Conservation (phyloP, 495 filamentous ascomycete species). For the Penicillium pulvis region DNA sequence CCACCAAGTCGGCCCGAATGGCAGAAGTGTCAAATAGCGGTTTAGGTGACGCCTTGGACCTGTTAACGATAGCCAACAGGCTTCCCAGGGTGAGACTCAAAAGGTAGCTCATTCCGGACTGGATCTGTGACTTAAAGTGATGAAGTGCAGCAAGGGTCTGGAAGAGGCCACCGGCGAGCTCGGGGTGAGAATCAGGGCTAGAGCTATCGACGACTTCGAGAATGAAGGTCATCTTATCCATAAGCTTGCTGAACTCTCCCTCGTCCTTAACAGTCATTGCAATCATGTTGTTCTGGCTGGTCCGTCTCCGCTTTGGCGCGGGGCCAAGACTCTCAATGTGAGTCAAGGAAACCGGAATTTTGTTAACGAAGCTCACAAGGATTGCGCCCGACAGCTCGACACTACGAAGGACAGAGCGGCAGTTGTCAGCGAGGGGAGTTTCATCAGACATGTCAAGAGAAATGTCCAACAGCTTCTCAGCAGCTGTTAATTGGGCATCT, state of each 20-base stretch:
- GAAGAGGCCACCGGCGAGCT: conserved; percentile 78
- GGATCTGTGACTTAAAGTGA: conserved; percentile 68
- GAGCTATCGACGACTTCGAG: conserved; percentile 83
- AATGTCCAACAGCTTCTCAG: conserved; percentile 61
- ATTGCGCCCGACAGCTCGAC: conserved; percentile 70
- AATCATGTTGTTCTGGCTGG: conserved; percentile 63
- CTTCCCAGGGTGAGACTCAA: conserved; percentile 76
- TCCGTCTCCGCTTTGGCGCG: conserved; percentile 73
- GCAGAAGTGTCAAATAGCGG: conserved; percentile 70
- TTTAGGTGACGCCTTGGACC: conserved; percentile 60
- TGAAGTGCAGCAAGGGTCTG: conserved; percentile 80
- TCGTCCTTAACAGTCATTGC: conserved; percentile 46
- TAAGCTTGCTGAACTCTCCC: conserved; percentile 58
- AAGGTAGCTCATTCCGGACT: conserved; percentile 82
- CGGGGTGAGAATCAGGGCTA: conserved; percentile 65
- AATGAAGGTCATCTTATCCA: conserved; percentile 81
- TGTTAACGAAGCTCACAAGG: conserved; percentile 67
- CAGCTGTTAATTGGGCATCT: conserved; percentile 58
- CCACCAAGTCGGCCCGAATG: conserved; percentile 82
- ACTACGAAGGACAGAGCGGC: conserved; percentile 66
- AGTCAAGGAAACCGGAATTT: conserved; percentile 62
- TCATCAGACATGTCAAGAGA: conserved; percentile 36
- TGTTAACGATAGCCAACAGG: conserved; percentile 76
- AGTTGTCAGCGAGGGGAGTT: conserved; percentile 49
- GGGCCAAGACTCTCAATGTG: conserved; percentile 65